Base-by-base conservation (phyloP, 108 stramenopile genomes). In the Cyclostephanos tholiformis region DNA sequence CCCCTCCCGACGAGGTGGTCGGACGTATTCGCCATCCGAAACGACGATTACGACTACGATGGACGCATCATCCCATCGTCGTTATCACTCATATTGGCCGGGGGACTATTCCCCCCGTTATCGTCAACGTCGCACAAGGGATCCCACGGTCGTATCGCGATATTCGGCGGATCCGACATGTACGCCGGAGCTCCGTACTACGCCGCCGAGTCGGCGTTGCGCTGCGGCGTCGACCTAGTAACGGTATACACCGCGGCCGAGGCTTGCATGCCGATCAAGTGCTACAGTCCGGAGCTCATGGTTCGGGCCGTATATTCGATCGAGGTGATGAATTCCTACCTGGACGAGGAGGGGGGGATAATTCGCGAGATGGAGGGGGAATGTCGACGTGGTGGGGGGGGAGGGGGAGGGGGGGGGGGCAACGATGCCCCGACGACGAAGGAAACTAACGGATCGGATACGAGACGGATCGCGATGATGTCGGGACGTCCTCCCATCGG, bases 171-270 rank as follows among this genome's bases (percentile, higher is more conserved):
- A 29, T 95, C 91, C 13, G 77, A 84, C 52, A 93, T 88, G 63
- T 98, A 97, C 82, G 97, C 99, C 25, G 99, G 99, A 20, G 99
- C 99, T 12, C 99, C 99, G 0, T 99, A 93, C 72, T 99, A 98
- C 72, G 97, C 97, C 8, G 96, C 94, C 51, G 88, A 89, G 83
- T 84, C 97, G 4, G 84, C 95, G 9, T 72, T 99, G 4, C 71
- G 87, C 25, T 79, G 81, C 3, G 99, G 99, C n/a, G 97, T 95
- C 36, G 99, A 99, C 82, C 79, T 99, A 58, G 86, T 88, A n/a
- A 98, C 82, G 44, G 87, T 97, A 9, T 95, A 96, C 70, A 97
- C 96, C 65, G 97, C 97, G 13, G 61, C 85, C 16, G 92, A 95
- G 66, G 99, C 99, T 0, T 63, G 91, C n/a, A 56, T 89, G 9